A percentile compares a stretch with the other conserved stretches of the same genome.
Conservation (phyloP, 805 yeast genomes). For the Saturnispora bothae region DNA sequence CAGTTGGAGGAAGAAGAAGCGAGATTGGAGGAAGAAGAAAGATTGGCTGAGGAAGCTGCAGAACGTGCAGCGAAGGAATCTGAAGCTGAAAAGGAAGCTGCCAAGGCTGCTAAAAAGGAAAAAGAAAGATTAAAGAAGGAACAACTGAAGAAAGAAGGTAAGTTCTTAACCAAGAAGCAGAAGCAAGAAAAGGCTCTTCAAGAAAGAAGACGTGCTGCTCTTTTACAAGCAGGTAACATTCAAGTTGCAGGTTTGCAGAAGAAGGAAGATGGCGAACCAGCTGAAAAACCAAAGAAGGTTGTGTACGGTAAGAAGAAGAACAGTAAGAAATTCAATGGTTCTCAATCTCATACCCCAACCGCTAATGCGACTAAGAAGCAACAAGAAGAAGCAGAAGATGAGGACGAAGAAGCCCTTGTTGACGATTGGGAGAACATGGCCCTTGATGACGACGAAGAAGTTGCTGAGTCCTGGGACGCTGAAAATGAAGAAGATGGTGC, state of each 20-base stretch:
- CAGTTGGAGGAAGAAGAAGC: slow-evolving; percentile 79
- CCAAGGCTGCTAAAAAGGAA: slow-evolving; percentile 64
- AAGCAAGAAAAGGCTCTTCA: slow-evolving; percentile 79
- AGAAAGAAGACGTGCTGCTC: slow-evolving; percentile 82
- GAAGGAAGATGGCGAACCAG: slow-evolving; percentile 5
- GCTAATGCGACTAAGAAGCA: slow-evolving; percentile 8
- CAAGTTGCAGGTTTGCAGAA: slow-evolving; percentile 57
- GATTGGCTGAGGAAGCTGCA: slow-evolving; percentile 37
- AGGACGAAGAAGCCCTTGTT: slow-evolving; percentile 33
- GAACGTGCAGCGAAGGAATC: slow-evolving; percentile 43
- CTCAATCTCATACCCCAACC: background rate
- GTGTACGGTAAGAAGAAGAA: slow-evolving; percentile 69
- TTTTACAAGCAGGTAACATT: slow-evolving; percentile 64
- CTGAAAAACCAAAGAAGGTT: slow-evolving; percentile 34
- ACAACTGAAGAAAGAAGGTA: slow-evolving; percentile 93
- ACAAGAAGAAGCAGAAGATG: slow-evolving; percentile 31
- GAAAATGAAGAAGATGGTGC: slow-evolving; percentile 23
- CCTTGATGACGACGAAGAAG: slow-evolving; percentile 34
- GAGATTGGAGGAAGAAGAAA: slow-evolving; percentile 62
- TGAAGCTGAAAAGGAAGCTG: slow-evolving; percentile 54
- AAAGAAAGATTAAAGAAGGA: slow-evolving; percentile 80
- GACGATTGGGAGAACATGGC: slow-evolving; percentile 85
- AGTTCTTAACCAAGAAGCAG: slow-evolving; percentile 86
- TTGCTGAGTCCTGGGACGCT: slow-evolving; percentile 25
- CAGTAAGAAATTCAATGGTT: slow-evolving; percentile 22